A percentile compares a stretch with the other conserved stretches of the same genome.
phyloP scores from a whole-genome alignment of 208 protist genomes.

The Leishmania tarentolae region DNA sequence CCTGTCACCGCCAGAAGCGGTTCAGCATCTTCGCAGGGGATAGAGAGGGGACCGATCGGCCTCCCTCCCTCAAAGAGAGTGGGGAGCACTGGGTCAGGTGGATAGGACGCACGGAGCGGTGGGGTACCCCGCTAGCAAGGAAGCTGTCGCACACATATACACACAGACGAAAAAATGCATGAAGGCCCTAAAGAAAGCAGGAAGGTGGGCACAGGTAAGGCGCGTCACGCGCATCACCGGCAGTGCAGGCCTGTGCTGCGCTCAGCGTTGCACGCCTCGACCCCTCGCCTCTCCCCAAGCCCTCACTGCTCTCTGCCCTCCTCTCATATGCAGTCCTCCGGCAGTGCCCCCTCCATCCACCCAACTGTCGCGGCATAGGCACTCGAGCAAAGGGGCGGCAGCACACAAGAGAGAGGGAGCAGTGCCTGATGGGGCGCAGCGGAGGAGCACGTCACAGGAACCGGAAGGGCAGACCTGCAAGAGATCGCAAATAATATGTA shows the following conservation, averaged over 20 bases:
- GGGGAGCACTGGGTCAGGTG: no score
- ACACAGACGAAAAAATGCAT: background rate
- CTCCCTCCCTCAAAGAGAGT: no score
- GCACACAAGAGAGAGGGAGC: background rate
- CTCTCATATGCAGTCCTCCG: background rate
- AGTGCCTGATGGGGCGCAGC: background rate
- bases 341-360: background rate
- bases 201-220: background rate
- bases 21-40: background rate
- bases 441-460: background rate
- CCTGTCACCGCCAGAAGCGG: background rate
- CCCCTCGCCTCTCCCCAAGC: background rate
- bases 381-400: background rate
- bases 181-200: background rate
- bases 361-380: background rate
- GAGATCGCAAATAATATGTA: background rate
- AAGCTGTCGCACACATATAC: background rate
- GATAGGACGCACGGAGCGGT: background rate
- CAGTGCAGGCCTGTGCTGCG: background rate
- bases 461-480: background rate
- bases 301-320: background rate
- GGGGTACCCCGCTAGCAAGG: background rate
- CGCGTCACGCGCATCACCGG: background rate
- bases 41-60: background rate
- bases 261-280: background rate